Conservation (phyloP, 768 basidiomycete species). For the Leccinum longicurvipes region DNA sequence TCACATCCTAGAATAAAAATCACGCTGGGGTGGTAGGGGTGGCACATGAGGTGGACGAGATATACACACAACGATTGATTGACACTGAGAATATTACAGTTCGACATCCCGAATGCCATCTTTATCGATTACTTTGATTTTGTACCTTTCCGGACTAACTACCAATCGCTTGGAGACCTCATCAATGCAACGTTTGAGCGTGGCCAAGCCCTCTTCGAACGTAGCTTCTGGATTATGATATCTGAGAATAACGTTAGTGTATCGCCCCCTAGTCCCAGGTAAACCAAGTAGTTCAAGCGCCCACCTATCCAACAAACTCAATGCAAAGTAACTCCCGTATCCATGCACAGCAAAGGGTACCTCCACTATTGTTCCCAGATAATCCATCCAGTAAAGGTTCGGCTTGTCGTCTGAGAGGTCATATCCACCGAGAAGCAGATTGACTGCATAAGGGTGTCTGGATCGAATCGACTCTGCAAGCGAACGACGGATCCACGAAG, state of each 20-base stretch:
- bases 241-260: constrained; percentile 34
- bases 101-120: constrained; percentile 84
- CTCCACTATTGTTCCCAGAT: constrained; percentile 83
- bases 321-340: constrained; percentile 88
- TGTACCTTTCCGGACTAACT: constrained; percentile 77
- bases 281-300: constrained; percentile 12
- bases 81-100: constrained; percentile 38
- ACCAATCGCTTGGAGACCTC: constrained; percentile 84
- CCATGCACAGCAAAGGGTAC: constrained; percentile 96
- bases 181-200: constrained; percentile 80
- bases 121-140: constrained; percentile 89
- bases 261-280: background rate
- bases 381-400: constrained; percentile 93
- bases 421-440: constrained; percentile 90
- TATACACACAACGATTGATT: constrained; percentile 4
- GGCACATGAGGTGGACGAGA: background rate
- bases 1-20: constrained; percentile 18
- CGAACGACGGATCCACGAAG: constrained; percentile 91
- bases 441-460: constrained; percentile 84
- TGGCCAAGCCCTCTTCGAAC: constrained; percentile 81
- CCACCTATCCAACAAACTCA: constrained; percentile 89
- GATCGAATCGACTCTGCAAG: constrained; percentile 89
- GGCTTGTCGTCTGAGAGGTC: constrained; percentile 74
- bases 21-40: background rate
- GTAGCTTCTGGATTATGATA: constrained; percentile 89